Evolutionary conservation across 164 flowering plant species (phyloP).

Genomic region (Vitis rotundifolia): DNA sequence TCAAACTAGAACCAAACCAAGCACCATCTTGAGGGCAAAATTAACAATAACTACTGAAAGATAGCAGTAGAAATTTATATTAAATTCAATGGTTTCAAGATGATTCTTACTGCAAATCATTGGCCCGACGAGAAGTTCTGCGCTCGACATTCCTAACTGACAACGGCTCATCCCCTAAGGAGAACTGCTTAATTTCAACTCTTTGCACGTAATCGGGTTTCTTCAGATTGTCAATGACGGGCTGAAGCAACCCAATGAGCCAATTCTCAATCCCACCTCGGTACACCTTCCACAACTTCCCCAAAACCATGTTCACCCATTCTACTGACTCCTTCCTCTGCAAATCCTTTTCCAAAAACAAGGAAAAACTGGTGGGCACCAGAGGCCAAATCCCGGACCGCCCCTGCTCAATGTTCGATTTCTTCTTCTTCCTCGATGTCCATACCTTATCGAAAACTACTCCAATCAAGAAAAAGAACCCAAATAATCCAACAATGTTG

Average conservation of each 20-base stretch:
- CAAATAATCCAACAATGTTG: slow-evolving; percentile 64
- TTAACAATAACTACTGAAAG: background rate
- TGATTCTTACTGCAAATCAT: slow-evolving; percentile 86
- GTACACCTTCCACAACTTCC: slow-evolving; percentile 95
- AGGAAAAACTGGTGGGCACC: slow-evolving; percentile 76
- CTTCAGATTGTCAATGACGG: slow-evolving; percentile 82
- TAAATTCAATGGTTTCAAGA: slow-evolving; percentile 2
- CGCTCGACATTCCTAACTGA: slow-evolving; percentile 92
- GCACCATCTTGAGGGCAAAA: no score
- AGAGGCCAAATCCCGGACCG: slow-evolving; percentile 67
- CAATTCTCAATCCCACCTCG: slow-evolving; percentile 86
- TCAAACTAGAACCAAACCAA: no score
- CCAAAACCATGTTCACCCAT: slow-evolving; percentile 99
- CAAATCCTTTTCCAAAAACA: slow-evolving; percentile 84
- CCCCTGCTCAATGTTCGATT: slow-evolving; percentile 25
- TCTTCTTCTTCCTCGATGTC: slow-evolving; percentile 66
- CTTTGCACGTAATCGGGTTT: slow-evolving; percentile 93
- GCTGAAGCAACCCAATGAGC: slow-evolving; percentile 91
- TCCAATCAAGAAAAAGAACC: slow-evolving; percentile 89
- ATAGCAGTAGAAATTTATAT: no score
- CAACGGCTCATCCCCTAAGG: slow-evolving; percentile 89
- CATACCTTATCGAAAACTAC: slow-evolving; percentile 89
- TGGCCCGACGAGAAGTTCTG: slow-evolving; percentile 83
- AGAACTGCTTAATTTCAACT: slow-evolving; percentile 95
- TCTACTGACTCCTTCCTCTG: slow-evolving; percentile 96